These are phyloP conservation scores for Rhynchosporium secalis DNA, from an alignment of 2,329 filamentous ascomycete species.

Conservation along the genomic window DNA sequence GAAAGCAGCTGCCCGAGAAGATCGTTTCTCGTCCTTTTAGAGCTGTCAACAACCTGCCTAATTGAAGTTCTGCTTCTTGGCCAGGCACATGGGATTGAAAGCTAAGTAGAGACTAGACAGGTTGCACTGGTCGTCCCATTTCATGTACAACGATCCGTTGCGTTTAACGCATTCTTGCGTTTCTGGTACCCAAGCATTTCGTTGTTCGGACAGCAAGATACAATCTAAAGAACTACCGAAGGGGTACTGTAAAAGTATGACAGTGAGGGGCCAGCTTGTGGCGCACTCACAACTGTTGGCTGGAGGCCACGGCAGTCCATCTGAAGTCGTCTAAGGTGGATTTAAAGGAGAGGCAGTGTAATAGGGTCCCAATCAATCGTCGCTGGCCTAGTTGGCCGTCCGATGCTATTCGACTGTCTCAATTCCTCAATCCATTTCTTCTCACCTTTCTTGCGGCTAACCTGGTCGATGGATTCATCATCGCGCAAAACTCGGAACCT, in stretches of 20 bases:
- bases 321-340: conserved; percentile 9
- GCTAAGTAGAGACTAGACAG: background rate
- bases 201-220: conserved; percentile 1
- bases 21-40: background rate
- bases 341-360: conserved; percentile 23
- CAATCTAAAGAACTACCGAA: conserved; percentile 9
- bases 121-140: conserved; percentile 15
- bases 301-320: conserved; percentile 1
- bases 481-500: conserved; percentile 17
- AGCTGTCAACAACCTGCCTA: background rate
- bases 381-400: conserved; percentile 18
- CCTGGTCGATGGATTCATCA: background rate
- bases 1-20: background rate
- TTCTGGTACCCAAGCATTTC: conserved; percentile 19
- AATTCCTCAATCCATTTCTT: conserved; percentile 13
- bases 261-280: conserved; percentile 10
- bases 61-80: conserved; percentile 1
- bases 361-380: conserved; percentile 14
- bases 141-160: conserved; percentile 18
- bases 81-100: background rate
- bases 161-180: conserved; percentile 13
- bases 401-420: conserved; percentile 1
- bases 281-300: conserved; percentile 3
- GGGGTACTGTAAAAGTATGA: background rate
- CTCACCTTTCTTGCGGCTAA: background rate